Base-by-base conservation (phyloP, 2,329 filamentous ascomycete genomes). In the Paecilomyces sp. region DNA sequence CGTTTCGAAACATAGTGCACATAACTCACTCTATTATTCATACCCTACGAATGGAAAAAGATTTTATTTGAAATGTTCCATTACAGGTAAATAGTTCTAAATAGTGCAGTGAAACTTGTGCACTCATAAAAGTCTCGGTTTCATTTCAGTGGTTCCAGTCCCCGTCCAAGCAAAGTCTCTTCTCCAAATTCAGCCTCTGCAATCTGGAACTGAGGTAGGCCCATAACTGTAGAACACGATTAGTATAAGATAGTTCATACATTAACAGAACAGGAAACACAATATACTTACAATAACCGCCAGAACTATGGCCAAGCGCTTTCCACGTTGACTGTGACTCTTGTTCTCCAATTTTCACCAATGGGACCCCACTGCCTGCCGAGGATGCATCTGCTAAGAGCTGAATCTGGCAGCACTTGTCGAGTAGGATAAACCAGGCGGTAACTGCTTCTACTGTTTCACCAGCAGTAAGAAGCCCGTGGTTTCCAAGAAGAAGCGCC, bases 381-480 rank as follows among this genome's bases (percentile, higher is more conserved):
- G 81, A 83, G 0, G 88, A 88, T 0, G 88, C 87, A 74, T 91
- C 88, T 41, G 86, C 84, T 65, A 81, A 76, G 57, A 90, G 75
- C 75, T 91, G 88, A 33, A 89, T 82, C 59, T 85, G 80, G 70
- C 88, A 91, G 54, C 83, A 85, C 55, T 87, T 80, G 71, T 91
- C 88, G 71, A 90, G 79, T 53, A 88, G 74, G 0, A 84, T 85
- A 68, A 90, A 88, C 57, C 90, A 71, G 71, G 87, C 91, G 0
- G 85, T 85, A 1, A 88, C 88, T 72, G 91, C 88, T 68, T 91
- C 88, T 1, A 91, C 88, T 0, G 88, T 91, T 6, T 72, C 67
- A 3, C 89, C 89, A 0, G 90, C 88, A 0, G 87, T 89, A 56
- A 91, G 73, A 36, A 92, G 75, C 0, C 89, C 89, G 72, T 91